These are phyloP conservation scores for Vitis rotundifolia DNA, from an alignment of 164 flowering plant genomes.

Conservation along the genomic window DNA sequence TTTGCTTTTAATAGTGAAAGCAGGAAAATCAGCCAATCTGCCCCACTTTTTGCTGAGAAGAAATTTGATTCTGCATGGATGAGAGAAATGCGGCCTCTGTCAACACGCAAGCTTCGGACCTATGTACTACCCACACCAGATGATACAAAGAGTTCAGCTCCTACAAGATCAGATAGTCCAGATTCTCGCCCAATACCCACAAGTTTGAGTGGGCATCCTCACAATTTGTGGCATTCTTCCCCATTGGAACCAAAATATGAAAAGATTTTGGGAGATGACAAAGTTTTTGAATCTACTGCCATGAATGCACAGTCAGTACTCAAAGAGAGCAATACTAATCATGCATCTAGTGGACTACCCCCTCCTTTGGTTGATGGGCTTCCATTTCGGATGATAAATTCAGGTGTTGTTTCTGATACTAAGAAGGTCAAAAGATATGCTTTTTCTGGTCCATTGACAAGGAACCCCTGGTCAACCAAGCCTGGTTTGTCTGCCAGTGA, in stretches of 20 bases:
- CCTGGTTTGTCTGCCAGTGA: constrained; percentile 34
- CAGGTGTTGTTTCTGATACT: constrained; percentile 32
- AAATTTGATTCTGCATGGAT: constrained; percentile 41
- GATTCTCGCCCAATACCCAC: constrained; percentile 25
- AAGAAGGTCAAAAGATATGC: constrained; percentile 67
- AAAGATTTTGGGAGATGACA: constrained; percentile 34
- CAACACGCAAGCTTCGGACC: constrained; percentile 56
- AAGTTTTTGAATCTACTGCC: constrained; percentile 26
- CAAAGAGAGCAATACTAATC: constrained; percentile 65
- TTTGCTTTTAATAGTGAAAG: constrained; percentile 26
- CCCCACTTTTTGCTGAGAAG: constrained; percentile 68
- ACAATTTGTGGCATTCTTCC: constrained; percentile 57
- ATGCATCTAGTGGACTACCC: constrained; percentile 38
- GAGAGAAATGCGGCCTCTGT: constrained; percentile 39
- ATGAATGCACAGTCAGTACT: constrained; percentile 47
- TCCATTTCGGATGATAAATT: constrained; percentile 30
- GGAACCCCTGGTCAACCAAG: constrained; percentile 44
- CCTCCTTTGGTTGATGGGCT: constrained; percentile 54
- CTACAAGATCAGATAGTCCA: constrained; percentile 32
- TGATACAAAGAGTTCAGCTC: constrained; percentile 49
- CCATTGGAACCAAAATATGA: constrained; percentile 56
- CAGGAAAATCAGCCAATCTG: constrained; percentile 65
- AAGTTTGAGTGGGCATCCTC: constrained; percentile 26
- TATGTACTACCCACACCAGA: constrained; percentile 85
- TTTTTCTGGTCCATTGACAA: constrained; percentile 74